Percentiles rank a stretch among this genome's conserved stretches.
phyloP scores from a whole-genome alignment of 257 asterid genomes.

The Fraxinus excelsior region DNA sequence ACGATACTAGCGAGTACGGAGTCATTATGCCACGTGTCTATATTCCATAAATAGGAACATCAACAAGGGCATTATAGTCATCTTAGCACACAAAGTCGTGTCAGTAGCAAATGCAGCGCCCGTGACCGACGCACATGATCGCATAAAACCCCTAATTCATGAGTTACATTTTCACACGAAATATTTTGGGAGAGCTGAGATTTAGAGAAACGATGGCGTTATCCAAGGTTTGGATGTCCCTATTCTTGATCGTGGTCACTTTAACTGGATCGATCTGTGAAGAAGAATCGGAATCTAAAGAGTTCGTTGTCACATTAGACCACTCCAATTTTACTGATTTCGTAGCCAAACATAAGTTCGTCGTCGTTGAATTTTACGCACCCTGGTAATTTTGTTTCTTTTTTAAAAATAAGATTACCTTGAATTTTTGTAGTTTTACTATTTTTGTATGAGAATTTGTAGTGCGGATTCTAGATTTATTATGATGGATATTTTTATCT shows the following conservation, averaged over 20 bases:
- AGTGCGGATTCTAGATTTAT: slow-evolving; percentile 11
- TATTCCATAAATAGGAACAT: too few relatives aligned
- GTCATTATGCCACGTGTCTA: too few relatives aligned
- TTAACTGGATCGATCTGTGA: slow-evolving; percentile 28
- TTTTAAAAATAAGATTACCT: background rate
- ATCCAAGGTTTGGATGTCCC: slow-evolving; percentile 25
- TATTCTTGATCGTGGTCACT: slow-evolving; percentile 28
- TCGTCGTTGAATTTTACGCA: slow-evolving; percentile 87
- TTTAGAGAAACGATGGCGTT: slow-evolving; percentile 41
- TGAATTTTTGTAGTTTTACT: background rate
- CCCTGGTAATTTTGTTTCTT: slow-evolving; percentile 61
- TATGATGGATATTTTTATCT: background rate
- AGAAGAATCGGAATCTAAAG: slow-evolving; percentile 53
- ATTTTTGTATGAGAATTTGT: background rate
- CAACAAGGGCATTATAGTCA: background rate
- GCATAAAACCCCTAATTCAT: background rate
- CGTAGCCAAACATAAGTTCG: slow-evolving; percentile 66
- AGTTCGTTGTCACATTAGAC: slow-evolving; percentile 73
- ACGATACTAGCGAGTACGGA: too few relatives aligned
- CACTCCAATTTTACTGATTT: slow-evolving; percentile 80
- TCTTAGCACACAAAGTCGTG: background rate
- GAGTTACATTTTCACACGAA: background rate
- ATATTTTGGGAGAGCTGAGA: slow-evolving; percentile 28
- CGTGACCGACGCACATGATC: background rate
- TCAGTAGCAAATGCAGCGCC: background rate